phyloP scores from a whole-genome alignment of 2,329 filamentous ascomycete species.

The Endoconidiophora laricicola region DNA sequence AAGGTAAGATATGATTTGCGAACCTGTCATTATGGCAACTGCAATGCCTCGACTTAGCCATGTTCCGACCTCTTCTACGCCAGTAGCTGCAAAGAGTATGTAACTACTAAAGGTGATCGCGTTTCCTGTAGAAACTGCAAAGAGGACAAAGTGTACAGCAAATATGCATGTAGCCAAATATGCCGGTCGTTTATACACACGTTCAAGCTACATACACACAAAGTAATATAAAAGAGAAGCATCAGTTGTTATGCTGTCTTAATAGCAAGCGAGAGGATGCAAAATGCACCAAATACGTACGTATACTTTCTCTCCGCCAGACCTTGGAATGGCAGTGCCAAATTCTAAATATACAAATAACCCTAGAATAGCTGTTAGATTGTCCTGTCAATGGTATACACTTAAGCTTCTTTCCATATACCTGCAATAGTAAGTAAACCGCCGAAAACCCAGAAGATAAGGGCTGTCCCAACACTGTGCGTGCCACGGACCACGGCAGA shows the following conservation, averaged over 20 bases:
- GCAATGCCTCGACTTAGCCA: constrained; percentile 42
- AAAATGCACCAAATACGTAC: neutral
- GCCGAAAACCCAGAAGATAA: constrained; percentile 16
- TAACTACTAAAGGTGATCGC: constrained; percentile 42
- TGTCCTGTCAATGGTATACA: neutral
- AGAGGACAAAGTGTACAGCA: constrained; percentile 42
- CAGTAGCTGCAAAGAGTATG: constrained; percentile 34
- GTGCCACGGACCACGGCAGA: constrained; percentile 35
- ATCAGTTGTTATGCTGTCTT: neutral
- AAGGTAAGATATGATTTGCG: neutral
- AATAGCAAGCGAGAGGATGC: too few relatives aligned
- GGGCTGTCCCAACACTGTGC: constrained; percentile 28
- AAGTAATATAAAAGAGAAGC: neutral
- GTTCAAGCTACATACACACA: constrained; percentile 27
- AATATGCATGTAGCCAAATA: constrained; percentile 44
- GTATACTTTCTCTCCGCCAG: constrained; percentile 50
- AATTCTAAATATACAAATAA: constrained; percentile 48
- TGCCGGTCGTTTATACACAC: constrained; percentile 32
- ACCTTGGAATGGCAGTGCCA: constrained; percentile 42
- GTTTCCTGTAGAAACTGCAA: constrained; percentile 44
- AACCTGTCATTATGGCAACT: constrained; percentile 30
- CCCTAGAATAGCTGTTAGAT: constrained; percentile 31
- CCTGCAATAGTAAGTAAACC: constrained; percentile 8
- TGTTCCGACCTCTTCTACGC: constrained; percentile 28
- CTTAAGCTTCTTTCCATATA: neutral